Evolutionary conservation across 345 rosid genomes (phyloP), one percentile per base, ranked within the genome.

Genomic region (Clarkia xantiana): DNA sequence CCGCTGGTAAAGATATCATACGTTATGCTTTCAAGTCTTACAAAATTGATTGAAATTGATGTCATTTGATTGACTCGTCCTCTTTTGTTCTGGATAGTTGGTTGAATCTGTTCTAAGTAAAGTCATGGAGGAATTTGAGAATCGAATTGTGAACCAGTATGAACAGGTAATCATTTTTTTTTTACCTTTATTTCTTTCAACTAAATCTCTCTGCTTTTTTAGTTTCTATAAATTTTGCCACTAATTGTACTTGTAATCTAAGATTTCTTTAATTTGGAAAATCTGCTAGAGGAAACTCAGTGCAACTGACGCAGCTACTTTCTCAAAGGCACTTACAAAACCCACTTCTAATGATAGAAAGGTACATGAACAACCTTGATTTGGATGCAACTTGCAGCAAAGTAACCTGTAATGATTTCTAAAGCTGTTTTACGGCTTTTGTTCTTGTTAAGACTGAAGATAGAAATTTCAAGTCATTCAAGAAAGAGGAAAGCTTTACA

Each of bases 41-140:
- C 16, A 4, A 11, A 8, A 16, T 44, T 44, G 11, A 15, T 16
- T 44, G 40, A 29, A 14, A 18, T 18, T 46, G 19, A 25, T 46
- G 7, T 38, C 16, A 11, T 18, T 23, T 48, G 3, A 48, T 20
- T 44, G 18, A 22, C 42, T 18, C 14, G 41, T 25, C 11, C 49
- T 48, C 9, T 52, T 48, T 23, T 60, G 48, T 58, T 52, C 49
- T 52, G 40, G 43, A 62, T 68, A 91, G 98, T 58, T 86, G 72
- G 77, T 90, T 69, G 98, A 91, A 75, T 77, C 96, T 20, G 84
- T 91, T 46, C 83, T 91, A 48, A 77, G 80, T 57, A 84, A 81
- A 68, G 81, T 91, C 52, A 81, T 72, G 16, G 66, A 91, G 66
- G 98, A 79, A 76, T 86, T 86, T 67, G 96, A 86, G 71, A 70